Percentiles rank a stretch among this genome's conserved stretches.
These are phyloP conservation scores for Cytauxzoon felis DNA, from an alignment of 169 alveolate species.

Conservation along the genomic window DNA sequence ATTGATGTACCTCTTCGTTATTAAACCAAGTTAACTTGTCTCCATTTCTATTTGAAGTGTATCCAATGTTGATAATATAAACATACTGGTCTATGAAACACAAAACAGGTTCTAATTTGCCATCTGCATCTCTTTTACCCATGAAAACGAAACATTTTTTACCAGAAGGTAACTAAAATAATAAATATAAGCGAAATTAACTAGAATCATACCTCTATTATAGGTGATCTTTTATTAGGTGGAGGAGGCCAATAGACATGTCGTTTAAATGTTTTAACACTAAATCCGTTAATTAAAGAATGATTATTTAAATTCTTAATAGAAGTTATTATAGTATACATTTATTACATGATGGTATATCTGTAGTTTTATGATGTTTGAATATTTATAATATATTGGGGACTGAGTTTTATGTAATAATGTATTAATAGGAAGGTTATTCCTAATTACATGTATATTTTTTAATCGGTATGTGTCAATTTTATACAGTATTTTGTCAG, in stretches of 20 bases:
- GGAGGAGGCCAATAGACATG: slow-evolving; percentile 73
- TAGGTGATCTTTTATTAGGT: slow-evolving; percentile 44
- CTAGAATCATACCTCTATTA: slow-evolving; percentile 38
- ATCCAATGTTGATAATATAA: neutral
- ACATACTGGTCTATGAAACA: slow-evolving; percentile 72
- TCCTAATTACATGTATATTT: no score
- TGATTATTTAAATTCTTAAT: no score
- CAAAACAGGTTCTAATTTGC: slow-evolving; percentile 74
- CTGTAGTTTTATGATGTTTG: no score
- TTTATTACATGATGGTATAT: no score
- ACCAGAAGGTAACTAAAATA: slow-evolving; percentile 72
- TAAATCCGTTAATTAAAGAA: no score
- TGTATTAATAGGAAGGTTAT: no score
- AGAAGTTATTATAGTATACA: no score
- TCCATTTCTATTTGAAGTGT: slow-evolving; percentile 25
- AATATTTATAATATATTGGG: neutral
- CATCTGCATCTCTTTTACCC: slow-evolving; percentile 78
- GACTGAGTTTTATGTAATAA: no score
- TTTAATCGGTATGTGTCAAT: no score
- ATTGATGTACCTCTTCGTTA: slow-evolving; percentile 61
- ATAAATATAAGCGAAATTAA: neutral
- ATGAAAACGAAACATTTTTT: slow-evolving; percentile 70
- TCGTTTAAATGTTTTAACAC: neutral
- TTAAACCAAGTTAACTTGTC: slow-evolving; percentile 45
- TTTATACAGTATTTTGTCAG: no score